A percentile compares a stretch with the other conserved stretches of the same genome.
Conservation (phyloP, 192 early-diverging fungal genomes). For the Backusella parvicylindrica region DNA sequence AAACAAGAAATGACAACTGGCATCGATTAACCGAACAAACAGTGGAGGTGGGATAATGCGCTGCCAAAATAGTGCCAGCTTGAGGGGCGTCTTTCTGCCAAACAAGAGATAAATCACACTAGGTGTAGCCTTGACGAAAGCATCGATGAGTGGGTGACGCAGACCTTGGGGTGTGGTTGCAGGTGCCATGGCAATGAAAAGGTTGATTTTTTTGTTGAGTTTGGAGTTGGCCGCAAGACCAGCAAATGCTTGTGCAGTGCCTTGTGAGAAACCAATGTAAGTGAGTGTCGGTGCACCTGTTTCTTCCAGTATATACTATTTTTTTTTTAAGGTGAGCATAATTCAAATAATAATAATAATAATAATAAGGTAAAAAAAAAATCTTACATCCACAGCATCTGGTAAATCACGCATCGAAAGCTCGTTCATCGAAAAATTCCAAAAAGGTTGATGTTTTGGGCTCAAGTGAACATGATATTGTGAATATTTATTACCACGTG, state of each 20-base stretch:
- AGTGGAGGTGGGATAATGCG: slow-evolving; percentile 69
- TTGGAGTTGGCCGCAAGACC: slow-evolving; percentile 73
- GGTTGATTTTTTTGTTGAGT: slow-evolving; percentile 81
- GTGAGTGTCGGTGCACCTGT: slow-evolving; percentile 80
- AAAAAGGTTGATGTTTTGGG: slow-evolving; percentile 70
- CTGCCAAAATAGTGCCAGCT: slow-evolving; percentile 83
- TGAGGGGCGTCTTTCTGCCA: slow-evolving; percentile 80
- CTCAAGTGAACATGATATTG: slow-evolving; percentile 73
- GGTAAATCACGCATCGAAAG: slow-evolving; percentile 86
- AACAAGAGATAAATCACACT: slow-evolving; percentile 85
- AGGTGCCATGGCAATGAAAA: slow-evolving; percentile 90
- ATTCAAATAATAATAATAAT: no score
- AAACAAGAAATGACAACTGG: slow-evolving; percentile 72
- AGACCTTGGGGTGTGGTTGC: slow-evolving; percentile 83
- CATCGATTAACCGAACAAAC: slow-evolving; percentile 72
- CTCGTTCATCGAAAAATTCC: slow-evolving; percentile 95
- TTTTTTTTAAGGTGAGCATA: background rate
- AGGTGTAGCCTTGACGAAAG: slow-evolving; percentile 81
- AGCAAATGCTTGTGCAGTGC: slow-evolving; percentile 86
- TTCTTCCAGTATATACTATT: slow-evolving; percentile 74
- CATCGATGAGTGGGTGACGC: slow-evolving; percentile 75
- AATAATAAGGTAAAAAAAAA: no score
- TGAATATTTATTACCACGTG: slow-evolving; percentile 92
- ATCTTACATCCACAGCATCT: slow-evolving; percentile 71
- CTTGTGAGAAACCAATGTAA: slow-evolving; percentile 98